Conservation (phyloP, 768 basidiomycete species). For the Boletus reticuloceps region DNA sequence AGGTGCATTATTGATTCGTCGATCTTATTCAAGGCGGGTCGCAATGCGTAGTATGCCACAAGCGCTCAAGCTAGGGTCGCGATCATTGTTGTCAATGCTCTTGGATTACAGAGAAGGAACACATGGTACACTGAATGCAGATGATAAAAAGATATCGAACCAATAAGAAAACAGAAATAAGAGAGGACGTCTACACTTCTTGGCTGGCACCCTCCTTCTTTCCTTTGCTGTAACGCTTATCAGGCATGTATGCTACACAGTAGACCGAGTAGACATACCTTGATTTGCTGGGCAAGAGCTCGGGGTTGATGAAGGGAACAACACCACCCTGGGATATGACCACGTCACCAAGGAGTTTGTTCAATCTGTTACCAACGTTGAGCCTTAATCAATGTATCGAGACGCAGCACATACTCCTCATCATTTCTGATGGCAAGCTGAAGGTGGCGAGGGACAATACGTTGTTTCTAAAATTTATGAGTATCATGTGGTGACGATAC, state of each 20-base stretch:
- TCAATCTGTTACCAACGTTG: slow-evolving; percentile 42
- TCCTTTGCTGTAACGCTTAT: slow-evolving; percentile 27
- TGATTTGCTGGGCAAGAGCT: slow-evolving; percentile 31
- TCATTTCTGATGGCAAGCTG: slow-evolving; percentile 93
- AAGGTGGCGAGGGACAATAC: slow-evolving; percentile 91
- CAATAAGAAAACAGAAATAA: slow-evolving; percentile 18
- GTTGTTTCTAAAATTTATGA: slow-evolving; percentile 59
- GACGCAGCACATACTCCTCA: slow-evolving; percentile 56
- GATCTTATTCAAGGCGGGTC: too few species aligned
- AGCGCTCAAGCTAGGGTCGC: too few species aligned
- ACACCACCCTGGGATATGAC: slow-evolving; percentile 93
- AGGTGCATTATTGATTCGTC: too few species aligned
- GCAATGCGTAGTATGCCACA: too few species aligned
- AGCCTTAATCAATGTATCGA: neutral
- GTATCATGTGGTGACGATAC: neutral
- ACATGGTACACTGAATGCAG: slow-evolving; percentile 27
- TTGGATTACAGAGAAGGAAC: slow-evolving; percentile 15
- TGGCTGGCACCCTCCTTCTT: slow-evolving; percentile 34
- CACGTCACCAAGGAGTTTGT: slow-evolving; percentile 80
- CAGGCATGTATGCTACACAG: neutral
- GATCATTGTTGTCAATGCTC: neutral
- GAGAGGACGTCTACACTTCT: slow-evolving; percentile 23
- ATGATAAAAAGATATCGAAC: slow-evolving; percentile 29
- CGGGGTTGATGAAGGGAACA: slow-evolving; percentile 63
- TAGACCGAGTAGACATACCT: slow-evolving; percentile 17